A percentile compares a stretch with the other conserved stretches of the same genome.
Evolutionary conservation across 345 rosid species (phyloP).

Genomic region (Rubroshorea leprosula): DNA sequence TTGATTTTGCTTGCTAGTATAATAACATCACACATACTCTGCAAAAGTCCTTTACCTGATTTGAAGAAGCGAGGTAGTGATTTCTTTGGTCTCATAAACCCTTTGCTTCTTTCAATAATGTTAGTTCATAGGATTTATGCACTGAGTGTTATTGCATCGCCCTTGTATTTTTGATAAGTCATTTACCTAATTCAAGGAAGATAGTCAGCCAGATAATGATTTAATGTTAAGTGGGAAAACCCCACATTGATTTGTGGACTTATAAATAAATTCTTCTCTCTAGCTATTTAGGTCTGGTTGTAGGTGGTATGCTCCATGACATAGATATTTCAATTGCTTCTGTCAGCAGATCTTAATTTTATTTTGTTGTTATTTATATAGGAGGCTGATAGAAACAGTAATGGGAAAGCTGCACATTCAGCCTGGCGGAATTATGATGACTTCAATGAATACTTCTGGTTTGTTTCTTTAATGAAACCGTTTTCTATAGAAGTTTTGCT

Average conservation of each 20-base stretch:
- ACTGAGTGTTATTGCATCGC: too few relatives aligned
- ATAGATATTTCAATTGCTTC: background rate
- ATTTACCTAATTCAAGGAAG: background rate
- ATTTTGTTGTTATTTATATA: conserved; percentile 28
- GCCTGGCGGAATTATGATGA: conserved; percentile 99
- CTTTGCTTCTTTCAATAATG: background rate
- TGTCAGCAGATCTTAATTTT: conserved; percentile 1
- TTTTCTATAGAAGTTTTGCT: background rate
- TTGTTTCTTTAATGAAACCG: conserved; percentile 18
- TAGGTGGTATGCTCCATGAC: background rate
- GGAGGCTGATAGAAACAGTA: conserved; percentile 71
- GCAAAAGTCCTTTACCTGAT: too few relatives aligned
- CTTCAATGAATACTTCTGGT: conserved; percentile 98
- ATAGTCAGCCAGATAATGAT: background rate
- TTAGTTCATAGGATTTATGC: background rate
- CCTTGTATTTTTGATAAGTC: too few relatives aligned
- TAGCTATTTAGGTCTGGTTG: background rate
- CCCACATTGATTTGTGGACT: background rate
- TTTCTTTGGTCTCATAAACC: background rate
- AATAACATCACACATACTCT: too few relatives aligned
- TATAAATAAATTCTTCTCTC: background rate
- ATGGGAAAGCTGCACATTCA: conserved; percentile 96
- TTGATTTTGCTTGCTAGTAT: too few relatives aligned
- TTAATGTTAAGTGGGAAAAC: background rate
- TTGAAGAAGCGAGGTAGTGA: too few relatives aligned